These are phyloP conservation scores for Coniferiporia sulphurascens DNA, from an alignment of 1,284 basidiomycete genomes.

Conservation along the genomic window DNA sequence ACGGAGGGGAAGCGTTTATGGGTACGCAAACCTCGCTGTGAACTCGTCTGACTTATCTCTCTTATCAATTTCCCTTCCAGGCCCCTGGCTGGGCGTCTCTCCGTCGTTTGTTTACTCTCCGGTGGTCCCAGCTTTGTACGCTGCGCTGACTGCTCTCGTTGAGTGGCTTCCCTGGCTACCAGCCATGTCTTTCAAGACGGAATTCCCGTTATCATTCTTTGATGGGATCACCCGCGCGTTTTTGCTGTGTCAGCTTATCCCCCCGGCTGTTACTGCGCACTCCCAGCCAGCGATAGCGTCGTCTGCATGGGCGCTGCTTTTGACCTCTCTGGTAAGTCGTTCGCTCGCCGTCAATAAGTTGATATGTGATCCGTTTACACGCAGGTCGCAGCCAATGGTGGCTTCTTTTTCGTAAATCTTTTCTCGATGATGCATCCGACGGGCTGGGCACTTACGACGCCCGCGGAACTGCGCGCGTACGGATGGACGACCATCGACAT, in stretches of 20 bases:
- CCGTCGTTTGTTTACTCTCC: conserved; percentile 71
- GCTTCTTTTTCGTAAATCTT: conserved; percentile 66
- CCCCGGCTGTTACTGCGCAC: conserved; percentile 53
- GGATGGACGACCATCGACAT: conserved; percentile 73
- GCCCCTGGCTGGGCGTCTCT: conserved; percentile 54
- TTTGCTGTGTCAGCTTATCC: conserved; percentile 67
- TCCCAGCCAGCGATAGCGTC: conserved; percentile 42
- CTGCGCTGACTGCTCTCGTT: conserved; percentile 50
- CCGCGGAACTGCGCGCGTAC: conserved; percentile 61
- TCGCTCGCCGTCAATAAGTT: not conserved
- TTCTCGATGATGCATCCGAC: conserved; percentile 67
- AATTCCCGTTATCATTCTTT: conserved; percentile 58
- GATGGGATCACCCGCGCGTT: conserved; percentile 67
- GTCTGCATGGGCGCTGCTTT: conserved; percentile 67
- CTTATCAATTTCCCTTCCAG: conserved; percentile 31
- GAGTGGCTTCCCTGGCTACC: conserved; percentile 56
- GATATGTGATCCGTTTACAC: not conserved
- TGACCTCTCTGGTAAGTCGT: conserved; percentile 57
- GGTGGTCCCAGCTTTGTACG: conserved; percentile 50
- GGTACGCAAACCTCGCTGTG: conserved; percentile 34
- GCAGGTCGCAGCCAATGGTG: conserved; percentile 49
- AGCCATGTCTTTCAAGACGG: conserved; percentile 42
- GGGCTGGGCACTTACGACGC: conserved; percentile 56
- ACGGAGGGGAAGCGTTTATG: conserved; percentile 65
- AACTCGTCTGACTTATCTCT: conserved; percentile 10